A percentile compares a stretch with the other conserved stretches of the same genome.
These are phyloP conservation scores for Vachellia collinsii DNA, from an alignment of 306 rosid species.

Conservation along the genomic window DNA sequence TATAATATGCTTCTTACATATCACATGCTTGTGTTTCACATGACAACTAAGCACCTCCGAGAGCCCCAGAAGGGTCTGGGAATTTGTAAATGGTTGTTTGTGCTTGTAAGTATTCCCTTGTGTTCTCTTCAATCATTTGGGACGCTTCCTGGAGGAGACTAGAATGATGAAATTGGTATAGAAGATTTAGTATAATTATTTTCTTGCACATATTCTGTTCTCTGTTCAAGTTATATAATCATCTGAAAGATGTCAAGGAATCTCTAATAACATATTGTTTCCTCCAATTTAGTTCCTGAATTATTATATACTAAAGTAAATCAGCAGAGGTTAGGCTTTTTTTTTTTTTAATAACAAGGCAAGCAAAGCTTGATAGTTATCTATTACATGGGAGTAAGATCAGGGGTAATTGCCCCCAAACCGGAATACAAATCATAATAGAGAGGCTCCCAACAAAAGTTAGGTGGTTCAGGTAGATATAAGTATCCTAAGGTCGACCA, in stretches of 20 bases:
- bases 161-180: conserved; percentile 44
- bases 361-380: no score
- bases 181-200: conserved; percentile 17
- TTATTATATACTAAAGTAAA: no score
- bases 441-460: no score
- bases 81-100: conserved; percentile 51
- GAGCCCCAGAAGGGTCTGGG: conserved; percentile 43
- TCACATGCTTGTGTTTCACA: conserved; percentile 33
- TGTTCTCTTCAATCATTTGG: conserved; percentile 28
- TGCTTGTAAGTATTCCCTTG: conserved; percentile 33
- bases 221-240: not conserved
- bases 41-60: conserved; percentile 24
- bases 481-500: no score
- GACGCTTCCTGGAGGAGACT: conserved; percentile 37
- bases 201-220: not conserved
- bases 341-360: no score
- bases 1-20: conserved; percentile 22
- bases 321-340: no score
- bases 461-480: no score
- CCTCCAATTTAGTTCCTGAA: not conserved
- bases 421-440: no score
- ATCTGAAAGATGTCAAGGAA: not conserved
- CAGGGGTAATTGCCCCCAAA: no score
- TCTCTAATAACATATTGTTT: not conserved
- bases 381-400: no score